A percentile compares a stretch with the other conserved stretches of the same genome.
These are phyloP conservation scores for Schizosaccharomyces pombe DNA, from an alignment of 805 yeast species.

Conservation along the genomic window DNA sequence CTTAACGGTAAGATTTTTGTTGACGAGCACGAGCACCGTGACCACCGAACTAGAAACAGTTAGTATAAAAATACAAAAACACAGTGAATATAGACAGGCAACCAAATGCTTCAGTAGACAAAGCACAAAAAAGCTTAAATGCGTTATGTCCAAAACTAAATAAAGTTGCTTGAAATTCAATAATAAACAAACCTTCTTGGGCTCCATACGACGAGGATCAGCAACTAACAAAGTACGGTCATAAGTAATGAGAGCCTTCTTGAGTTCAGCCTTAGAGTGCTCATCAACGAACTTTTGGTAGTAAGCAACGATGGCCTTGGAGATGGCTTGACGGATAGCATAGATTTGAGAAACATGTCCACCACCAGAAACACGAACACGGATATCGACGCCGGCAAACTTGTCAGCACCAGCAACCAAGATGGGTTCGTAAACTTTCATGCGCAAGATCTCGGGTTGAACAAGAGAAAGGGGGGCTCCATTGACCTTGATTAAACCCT, in stretches of 20 bases:
- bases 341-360: slow-evolving; percentile 99
- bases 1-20: slow-evolving; percentile 99
- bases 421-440: slow-evolving; percentile 99
- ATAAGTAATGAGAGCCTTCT: slow-evolving; percentile 90
- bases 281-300: slow-evolving; percentile 98
- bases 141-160: too few species aligned
- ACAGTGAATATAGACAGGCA: not conserved
- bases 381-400: slow-evolving; percentile 93
- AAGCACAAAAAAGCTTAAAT: not conserved
- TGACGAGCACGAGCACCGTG: slow-evolving; percentile 99
- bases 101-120: not conserved
- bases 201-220: slow-evolving; percentile 99
- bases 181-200: slow-evolving; percentile 47
- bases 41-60: slow-evolving; percentile 68
- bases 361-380: slow-evolving; percentile 99
- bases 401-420: slow-evolving; percentile 95
- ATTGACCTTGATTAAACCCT: slow-evolving; percentile 96
- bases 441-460: slow-evolving; percentile 95
- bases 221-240: slow-evolving; percentile 99
- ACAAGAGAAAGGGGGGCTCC: slow-evolving; percentile 98
- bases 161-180: slow-evolving; percentile 7
- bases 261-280: slow-evolving; percentile 97
- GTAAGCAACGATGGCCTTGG: slow-evolving; percentile 98
- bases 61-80: not conserved
- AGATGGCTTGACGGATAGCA: slow-evolving; percentile 99